Evolutionary conservation across 192 early-diverging fungal genomes (phyloP).

Genomic region (Linnemannia exigua): DNA sequence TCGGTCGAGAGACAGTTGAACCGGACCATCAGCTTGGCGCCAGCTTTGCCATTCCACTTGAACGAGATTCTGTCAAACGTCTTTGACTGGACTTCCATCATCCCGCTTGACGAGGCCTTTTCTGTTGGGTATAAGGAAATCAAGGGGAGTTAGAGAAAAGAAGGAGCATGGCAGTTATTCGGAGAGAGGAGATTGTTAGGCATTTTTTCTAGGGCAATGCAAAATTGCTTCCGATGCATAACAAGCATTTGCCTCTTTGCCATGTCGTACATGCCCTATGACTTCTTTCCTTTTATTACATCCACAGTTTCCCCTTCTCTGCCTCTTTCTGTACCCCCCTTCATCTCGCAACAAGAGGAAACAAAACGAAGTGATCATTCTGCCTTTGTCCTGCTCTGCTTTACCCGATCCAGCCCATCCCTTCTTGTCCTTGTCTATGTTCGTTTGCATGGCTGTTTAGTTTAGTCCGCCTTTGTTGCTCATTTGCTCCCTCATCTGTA

Average conservation of each 20-base stretch:
- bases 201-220: not conserved
- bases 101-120: slow-evolving; percentile 68
- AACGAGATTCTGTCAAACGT: slow-evolving; percentile 80
- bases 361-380: not conserved
- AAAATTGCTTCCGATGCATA: not conserved
- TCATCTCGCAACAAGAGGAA: not conserved
- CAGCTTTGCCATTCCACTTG: slow-evolving; percentile 76
- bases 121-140: slow-evolving; percentile 33
- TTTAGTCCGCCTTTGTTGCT: not conserved
- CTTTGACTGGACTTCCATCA: slow-evolving; percentile 66
- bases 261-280: not conserved
- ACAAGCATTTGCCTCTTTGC: not conserved
- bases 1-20: slow-evolving; percentile 88
- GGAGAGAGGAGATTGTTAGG: not conserved
- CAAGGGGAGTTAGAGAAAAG: not conserved
- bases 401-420: not conserved
- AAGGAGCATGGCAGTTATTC: not conserved
- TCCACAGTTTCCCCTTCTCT: not conserved
- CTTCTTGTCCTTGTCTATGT: not conserved
- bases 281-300: not conserved
- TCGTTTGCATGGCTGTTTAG: not conserved
- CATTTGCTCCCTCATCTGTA: not conserved
- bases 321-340: not conserved
- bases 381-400: not conserved
- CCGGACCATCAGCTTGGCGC: slow-evolving; percentile 74